Base-by-base conservation (phyloP, 768 basidiomycete genomes). In the Pulveroboletus ravenelii region DNA sequence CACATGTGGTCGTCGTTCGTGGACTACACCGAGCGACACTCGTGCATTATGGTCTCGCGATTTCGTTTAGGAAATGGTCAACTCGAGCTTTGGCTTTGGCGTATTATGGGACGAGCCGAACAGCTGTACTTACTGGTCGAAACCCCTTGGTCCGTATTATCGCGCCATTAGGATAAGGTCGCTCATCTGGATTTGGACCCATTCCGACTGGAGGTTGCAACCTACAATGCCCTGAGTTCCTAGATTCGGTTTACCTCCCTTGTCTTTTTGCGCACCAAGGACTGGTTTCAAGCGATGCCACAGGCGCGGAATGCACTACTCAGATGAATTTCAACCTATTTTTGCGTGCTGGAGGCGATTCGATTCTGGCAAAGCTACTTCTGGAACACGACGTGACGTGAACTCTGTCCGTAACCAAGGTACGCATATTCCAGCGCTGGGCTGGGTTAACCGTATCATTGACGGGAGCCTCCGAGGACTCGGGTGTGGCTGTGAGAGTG, bases 1-100 rank as follows among this genome's bases (percentile, higher is more conserved):
- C 25, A 65, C 65, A 62, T 57, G 41, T 67, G 66, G 57, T 58
- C 66, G 57, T 62, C 63, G 65, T 65, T 70, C 62, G 57, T 68
- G 67, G 65, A 53, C 64, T 67, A 50, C 64, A 59, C 54, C 57
- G 55, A 56, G 56, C 62, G 57, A 48, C 57, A 47, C 53, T 45
- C 54, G 56, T 68, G 64, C 66, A 54, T 70, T 65, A 53, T 67
- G 65, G 62, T 65, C 62, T 74, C 70, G 71, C 72, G 73, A 63
- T 70, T 73, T 74, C 72, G 72, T 69, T 72, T 72, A 72, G 77
- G 76, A 74, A 74, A 73, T 74, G 69, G 69, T 69, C 67, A 61
- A 65, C 65, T 70, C 63, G 62, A 66, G 51, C 63, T 61, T 67
- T 70, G 63, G 62, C 66, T 57, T 67, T 66, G 65, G 57, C 67